These are phyloP conservation scores for Oryza glaberrima DNA, from an alignment of 176 grass and related monocot genomes.

Conservation along the genomic window DNA sequence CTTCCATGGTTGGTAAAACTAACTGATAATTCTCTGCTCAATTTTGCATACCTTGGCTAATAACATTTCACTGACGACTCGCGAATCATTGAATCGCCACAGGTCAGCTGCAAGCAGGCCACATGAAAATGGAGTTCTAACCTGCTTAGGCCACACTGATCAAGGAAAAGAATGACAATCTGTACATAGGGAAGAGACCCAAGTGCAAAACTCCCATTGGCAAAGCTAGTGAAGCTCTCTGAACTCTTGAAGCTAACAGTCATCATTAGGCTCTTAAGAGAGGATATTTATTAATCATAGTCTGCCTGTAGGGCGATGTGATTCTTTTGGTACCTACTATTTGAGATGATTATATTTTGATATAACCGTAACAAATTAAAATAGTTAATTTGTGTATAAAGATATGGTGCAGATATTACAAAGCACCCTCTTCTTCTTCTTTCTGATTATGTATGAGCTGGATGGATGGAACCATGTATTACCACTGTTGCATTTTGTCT, in stretches of 20 bases:
- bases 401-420: conserved; percentile 40
- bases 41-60: not conserved
- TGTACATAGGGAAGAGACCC: conserved; percentile 48
- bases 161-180: not conserved
- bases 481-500: not conserved
- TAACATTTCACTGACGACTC: not conserved
- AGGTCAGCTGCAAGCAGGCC: conserved; percentile 45
- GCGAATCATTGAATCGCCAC: not conserved
- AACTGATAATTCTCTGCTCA: not conserved
- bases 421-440: conserved; percentile 2
- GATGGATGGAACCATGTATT: conserved; percentile 6
- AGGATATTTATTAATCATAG: conserved; percentile 27
- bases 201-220: conserved; percentile 12
- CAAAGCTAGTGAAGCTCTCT: conserved; percentile 45
- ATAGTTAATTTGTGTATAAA: conserved; percentile 37
- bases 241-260: conserved; percentile 48
- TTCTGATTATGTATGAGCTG: conserved; percentile 36
- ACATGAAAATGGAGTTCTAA: conserved; percentile 61
- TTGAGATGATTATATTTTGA: conserved; percentile 13
- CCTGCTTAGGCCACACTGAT: not conserved
- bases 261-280: conserved; percentile 40
- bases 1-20: conserved; percentile 54
- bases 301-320: conserved; percentile 37
- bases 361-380: conserved; percentile 17
- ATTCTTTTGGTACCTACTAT: conserved; percentile 26